phyloP scores from a whole-genome alignment of 108 stramenopile genomes.

The Bacterosira constricta region DNA sequence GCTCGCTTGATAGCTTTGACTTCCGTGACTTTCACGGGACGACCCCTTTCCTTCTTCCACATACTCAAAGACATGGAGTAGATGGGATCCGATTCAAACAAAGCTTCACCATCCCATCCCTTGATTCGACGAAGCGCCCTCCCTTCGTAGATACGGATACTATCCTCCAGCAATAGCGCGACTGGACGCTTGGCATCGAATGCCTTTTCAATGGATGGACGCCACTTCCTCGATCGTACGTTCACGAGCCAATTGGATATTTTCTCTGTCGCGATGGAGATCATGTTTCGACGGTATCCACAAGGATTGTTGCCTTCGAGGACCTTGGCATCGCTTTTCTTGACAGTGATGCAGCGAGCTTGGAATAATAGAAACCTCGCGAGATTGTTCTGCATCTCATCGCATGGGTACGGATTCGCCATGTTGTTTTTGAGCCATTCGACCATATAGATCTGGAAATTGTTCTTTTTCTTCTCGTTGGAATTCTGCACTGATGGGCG shows the following conservation, averaged over 20 bases:
- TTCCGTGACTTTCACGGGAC: not conserved
- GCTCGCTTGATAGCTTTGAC: conserved; percentile 4
- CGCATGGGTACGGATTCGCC: conserved; percentile 1
- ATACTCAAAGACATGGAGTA: not conserved
- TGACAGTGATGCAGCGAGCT: no score
- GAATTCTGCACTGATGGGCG: no score
- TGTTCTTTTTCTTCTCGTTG: no score
- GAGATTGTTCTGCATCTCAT: not conserved
- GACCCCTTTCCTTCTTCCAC: not conserved
- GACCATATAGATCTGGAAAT: no score
- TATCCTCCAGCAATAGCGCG: conserved; percentile 55
- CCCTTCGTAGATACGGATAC: conserved; percentile 52
- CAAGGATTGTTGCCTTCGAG: not conserved
- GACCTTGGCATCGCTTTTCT: not conserved
- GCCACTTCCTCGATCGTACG: conserved; percentile 65
- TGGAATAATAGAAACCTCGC: not conserved
- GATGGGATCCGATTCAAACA: conserved; percentile 7
- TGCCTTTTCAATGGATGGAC: conserved; percentile 57
- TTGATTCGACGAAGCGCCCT: conserved; percentile 15
- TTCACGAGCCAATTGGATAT: conserved; percentile 64
- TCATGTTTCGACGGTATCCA: not conserved
- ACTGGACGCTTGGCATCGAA: conserved; percentile 57
- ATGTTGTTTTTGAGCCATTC: no score
- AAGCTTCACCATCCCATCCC: conserved; percentile 30
- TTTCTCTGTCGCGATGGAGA: conserved; percentile 10